phyloP scores from a whole-genome alignment of 73 alveolate genomes.

The Paramecium tetraurelia region DNA sequence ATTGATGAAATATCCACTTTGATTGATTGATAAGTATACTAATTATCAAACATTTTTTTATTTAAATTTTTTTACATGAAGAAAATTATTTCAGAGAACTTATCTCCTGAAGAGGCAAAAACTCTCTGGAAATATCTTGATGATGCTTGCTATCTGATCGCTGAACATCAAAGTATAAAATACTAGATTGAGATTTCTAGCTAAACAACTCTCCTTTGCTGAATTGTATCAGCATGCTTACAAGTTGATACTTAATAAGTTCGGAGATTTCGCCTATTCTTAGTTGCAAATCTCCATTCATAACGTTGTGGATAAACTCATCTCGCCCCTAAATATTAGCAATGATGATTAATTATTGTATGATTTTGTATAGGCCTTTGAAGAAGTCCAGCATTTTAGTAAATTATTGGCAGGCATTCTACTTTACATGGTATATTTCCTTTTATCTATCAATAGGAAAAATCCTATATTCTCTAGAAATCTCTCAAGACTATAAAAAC shows the following conservation, averaged over 20 bases:
- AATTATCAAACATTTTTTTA: neutral
- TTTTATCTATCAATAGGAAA: neutral
- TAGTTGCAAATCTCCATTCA: neutral
- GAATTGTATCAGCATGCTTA: neutral
- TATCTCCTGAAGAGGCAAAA: neutral
- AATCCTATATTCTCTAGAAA: neutral
- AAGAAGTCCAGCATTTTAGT: neutral
- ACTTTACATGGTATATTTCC: neutral
- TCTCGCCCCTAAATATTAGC: neutral
- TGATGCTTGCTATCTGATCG: neutral
- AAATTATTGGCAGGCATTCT: neutral
- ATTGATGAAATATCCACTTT: neutral
- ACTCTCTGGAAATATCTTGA: neutral
- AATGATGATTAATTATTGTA: constrained; percentile 1
- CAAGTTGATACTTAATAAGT: neutral
- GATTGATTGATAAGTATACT: neutral
- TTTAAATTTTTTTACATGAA: neutral
- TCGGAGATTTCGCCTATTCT: neutral
- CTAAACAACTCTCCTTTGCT: neutral
- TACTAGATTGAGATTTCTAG: neutral
- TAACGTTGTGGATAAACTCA: neutral
- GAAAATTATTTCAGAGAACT: neutral
- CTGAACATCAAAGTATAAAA: neutral
- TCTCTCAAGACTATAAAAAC: neutral
- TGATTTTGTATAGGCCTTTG: neutral